A percentile compares a stretch with the other conserved stretches of the same genome.
Conservation (phyloP, 805 yeast species). For the Maudiozyma serrabonitensis region DNA sequence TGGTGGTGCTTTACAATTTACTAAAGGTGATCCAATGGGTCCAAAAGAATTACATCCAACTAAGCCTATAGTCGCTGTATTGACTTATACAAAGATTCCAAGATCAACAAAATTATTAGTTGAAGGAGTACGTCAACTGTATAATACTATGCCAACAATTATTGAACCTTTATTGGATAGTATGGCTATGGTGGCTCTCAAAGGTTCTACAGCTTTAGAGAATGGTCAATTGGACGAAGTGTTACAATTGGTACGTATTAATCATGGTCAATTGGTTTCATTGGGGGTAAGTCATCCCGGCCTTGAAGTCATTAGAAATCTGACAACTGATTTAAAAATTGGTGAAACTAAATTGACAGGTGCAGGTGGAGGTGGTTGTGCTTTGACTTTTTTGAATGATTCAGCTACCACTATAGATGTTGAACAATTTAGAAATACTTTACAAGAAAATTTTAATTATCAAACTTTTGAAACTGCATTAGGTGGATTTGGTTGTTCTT, state of each 20-base stretch:
- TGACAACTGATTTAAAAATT: slow-evolving; percentile 51
- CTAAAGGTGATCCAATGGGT: slow-evolving; percentile 35
- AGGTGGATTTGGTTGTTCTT: slow-evolving; percentile 81
- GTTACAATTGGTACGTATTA: slow-evolving; percentile 59
- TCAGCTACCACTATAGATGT: slow-evolving; percentile 33
- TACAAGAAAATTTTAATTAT: slow-evolving; percentile 41
- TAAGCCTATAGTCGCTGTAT: slow-evolving; percentile 62
- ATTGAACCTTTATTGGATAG: slow-evolving; percentile 56
- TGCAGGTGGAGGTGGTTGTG: slow-evolving; percentile 99
- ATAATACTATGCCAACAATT: slow-evolving; percentile 44
- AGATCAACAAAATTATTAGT: slow-evolving; percentile 81
- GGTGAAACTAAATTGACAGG: slow-evolving; percentile 95
- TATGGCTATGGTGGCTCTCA: slow-evolving; percentile 55
- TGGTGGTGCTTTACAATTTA: slow-evolving; percentile 93
- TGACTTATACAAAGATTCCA: slow-evolving; percentile 83
- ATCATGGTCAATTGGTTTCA: slow-evolving; percentile 79
- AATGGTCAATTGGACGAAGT: slow-evolving; percentile 28
- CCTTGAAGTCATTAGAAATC: slow-evolving; percentile 62
- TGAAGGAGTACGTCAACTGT: slow-evolving; percentile 53
- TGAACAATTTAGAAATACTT: slow-evolving; percentile 23
- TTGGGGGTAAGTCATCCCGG: slow-evolving; percentile 90
- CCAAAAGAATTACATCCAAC: slow-evolving; percentile 30
- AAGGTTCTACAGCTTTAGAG: slow-evolving; percentile 23
- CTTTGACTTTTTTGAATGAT: slow-evolving; percentile 63
- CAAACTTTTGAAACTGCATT: slow-evolving; percentile 69